Percentiles rank a stretch among this genome's conserved stretches.
Conservation (phyloP, 345 rosid genomes). For the Linum tenue region DNA sequence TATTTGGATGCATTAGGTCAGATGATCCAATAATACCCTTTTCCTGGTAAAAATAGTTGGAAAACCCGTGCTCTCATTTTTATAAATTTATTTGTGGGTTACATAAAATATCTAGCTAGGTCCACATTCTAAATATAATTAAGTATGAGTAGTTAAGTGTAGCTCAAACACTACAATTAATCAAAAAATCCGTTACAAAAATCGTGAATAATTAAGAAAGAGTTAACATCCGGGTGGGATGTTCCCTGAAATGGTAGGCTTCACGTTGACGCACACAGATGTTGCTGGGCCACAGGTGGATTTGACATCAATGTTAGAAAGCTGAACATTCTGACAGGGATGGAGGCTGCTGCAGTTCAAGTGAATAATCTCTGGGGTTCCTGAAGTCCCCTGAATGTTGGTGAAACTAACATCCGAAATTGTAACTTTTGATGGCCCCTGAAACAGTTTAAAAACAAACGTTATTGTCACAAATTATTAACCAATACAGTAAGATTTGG, state of each 20-base stretch:
- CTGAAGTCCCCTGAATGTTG: not conserved
- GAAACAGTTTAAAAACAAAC: not conserved
- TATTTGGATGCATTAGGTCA: too few species aligned
- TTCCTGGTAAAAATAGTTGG: too few species aligned
- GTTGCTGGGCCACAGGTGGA: not conserved
- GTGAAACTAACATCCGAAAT: not conserved
- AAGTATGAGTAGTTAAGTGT: too few species aligned
- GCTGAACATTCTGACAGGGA: not conserved
- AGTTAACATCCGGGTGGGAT: not conserved
- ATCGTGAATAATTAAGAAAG: too few species aligned
- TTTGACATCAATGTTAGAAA: not conserved
- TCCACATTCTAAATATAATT: too few species aligned
- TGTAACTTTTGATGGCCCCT: not conserved
- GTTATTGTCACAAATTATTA: not conserved
- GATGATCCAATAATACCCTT: too few species aligned
- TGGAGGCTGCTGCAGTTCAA: not conserved
- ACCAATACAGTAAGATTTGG: not conserved
- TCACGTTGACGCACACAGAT: not conserved
- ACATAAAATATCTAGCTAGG: too few species aligned
- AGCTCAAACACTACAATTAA: too few species aligned
- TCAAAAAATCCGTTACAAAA: too few species aligned
- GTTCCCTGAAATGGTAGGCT: not conserved
- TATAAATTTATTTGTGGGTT: too few species aligned
- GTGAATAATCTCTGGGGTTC: not conserved
- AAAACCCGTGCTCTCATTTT: too few species aligned